Percentiles rank a stretch among this genome's conserved stretches.
phyloP scores from a whole-genome alignment of 1,284 basidiomycete genomes.

The Takashimella tepidaria region DNA sequence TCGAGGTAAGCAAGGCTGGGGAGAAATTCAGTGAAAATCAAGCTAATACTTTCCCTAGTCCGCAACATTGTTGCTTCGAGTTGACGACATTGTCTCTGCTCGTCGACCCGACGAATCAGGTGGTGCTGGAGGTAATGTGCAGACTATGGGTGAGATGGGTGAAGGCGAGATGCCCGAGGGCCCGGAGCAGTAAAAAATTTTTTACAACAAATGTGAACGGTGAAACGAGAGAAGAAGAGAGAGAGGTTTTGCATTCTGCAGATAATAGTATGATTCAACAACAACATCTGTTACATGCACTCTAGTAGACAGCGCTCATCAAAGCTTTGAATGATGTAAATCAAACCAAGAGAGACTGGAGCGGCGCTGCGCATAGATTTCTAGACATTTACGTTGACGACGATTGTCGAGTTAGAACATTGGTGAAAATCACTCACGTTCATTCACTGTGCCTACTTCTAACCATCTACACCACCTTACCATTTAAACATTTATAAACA shows the following conservation, averaged over 20 bases:
- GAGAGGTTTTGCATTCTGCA: not conserved
- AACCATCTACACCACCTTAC: too few species aligned
- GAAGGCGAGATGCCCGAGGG: conserved; percentile 31
- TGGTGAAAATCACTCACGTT: too few species aligned
- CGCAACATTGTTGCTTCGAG: conserved; percentile 82
- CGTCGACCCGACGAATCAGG: conserved; percentile 48
- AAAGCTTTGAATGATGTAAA: too few species aligned
- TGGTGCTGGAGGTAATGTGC: conserved; percentile 36
- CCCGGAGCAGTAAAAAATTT: conserved; percentile 24
- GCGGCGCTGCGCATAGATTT: too few species aligned
- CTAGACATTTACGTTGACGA: too few species aligned
- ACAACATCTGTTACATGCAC: not conserved
- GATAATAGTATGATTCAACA: not conserved
- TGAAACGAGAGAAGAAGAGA: too few species aligned
- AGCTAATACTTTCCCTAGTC: conserved; percentile 54
- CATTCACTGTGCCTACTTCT: too few species aligned
- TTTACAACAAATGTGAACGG: too few species aligned
- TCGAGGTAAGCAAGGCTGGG: conserved; percentile 58
- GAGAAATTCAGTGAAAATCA: not conserved
- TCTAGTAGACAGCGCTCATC: not conserved
- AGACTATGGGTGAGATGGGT: conserved; percentile 43
- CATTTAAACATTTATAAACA: too few species aligned
- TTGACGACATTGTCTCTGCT: conserved; percentile 91
- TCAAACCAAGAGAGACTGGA: too few species aligned
- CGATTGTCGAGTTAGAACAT: too few species aligned